Percentiles rank a stretch among this genome's conserved stretches.
phyloP scores from a whole-genome alignment of 1,284 basidiomycete genomes.

The Ceratobasidium sp. region DNA sequence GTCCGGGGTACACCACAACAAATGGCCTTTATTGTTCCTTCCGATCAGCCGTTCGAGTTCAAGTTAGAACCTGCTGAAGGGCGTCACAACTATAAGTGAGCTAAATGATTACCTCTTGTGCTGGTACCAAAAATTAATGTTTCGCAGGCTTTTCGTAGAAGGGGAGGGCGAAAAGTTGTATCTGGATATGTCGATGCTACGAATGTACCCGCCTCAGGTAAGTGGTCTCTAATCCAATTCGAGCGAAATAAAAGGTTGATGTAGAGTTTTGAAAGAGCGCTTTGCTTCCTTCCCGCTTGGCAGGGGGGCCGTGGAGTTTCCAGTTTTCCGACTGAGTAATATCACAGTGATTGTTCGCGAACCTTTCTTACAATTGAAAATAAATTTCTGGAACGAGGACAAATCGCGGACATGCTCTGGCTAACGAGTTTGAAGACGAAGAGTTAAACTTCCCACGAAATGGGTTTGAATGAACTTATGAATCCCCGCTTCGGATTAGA shows the following conservation, averaged over 20 bases:
- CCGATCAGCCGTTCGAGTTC: background rate
- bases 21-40: background rate
- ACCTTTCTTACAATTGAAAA: too few species aligned
- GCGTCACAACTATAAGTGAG: background rate
- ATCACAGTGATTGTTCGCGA: background rate
- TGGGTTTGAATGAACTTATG: too few species aligned
- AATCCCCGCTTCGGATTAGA: too few species aligned
- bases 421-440: too few species aligned
- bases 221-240: background rate
- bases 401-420: too few species aligned
- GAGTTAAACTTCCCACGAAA: too few species aligned
- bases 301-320: background rate
- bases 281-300: background rate
- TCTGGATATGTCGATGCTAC: conserved; percentile 3
- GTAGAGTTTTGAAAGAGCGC: background rate
- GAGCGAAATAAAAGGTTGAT: background rate
- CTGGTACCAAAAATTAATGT: background rate
- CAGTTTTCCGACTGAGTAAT: background rate
- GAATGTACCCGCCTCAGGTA: conserved; percentile 25
- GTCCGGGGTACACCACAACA: background rate
- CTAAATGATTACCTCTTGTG: background rate
- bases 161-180: background rate
- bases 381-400: too few species aligned
- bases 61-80: background rate
- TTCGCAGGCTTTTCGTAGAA: conserved; percentile 2